Percentiles rank a stretch among this genome's conserved stretches.
phyloP scores from a whole-genome alignment of 1,284 basidiomycete species.

The Moniliophthora roreri region DNA sequence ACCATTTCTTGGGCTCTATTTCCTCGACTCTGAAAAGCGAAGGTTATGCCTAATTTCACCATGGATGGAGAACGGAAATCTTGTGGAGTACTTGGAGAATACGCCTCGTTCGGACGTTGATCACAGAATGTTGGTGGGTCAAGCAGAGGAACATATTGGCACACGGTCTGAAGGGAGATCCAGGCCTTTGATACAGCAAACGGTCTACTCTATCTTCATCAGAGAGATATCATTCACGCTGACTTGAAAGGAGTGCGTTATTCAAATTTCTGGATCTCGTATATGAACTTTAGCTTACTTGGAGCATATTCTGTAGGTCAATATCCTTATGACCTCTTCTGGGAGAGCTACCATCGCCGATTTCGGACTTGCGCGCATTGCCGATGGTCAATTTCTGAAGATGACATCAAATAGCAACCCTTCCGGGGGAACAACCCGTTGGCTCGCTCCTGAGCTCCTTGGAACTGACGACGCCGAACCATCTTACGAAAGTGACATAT shows the following conservation, averaged over 20 bases:
- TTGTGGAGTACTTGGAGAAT: neutral
- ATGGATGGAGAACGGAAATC: constrained; percentile 6
- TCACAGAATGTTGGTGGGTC: neutral
- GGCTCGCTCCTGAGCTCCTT: neutral
- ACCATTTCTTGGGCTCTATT: constrained; percentile 1
- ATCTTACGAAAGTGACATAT: neutral
- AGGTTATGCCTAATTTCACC: constrained; percentile 9
- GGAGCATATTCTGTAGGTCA: neutral
- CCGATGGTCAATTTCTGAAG: neutral
- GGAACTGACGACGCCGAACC: neutral
- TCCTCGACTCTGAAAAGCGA: constrained; percentile 5
- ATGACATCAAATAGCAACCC: neutral
- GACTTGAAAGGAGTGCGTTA: neutral
- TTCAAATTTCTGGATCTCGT: neutral
- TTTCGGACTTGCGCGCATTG: neutral
- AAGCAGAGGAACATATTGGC: neutral
- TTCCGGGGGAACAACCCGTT: neutral
- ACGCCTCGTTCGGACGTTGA: neutral
- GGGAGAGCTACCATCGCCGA: neutral
- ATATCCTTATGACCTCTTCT: neutral
- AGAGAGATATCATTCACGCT: neutral
- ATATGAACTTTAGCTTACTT: too few relatives aligned
- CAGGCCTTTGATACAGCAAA: neutral
- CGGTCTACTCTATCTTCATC: neutral
- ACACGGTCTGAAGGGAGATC: neutral